Evolutionary conservation across 2,329 filamentous ascomycete species (phyloP).

Genomic region (Diplodia intermedia): DNA sequence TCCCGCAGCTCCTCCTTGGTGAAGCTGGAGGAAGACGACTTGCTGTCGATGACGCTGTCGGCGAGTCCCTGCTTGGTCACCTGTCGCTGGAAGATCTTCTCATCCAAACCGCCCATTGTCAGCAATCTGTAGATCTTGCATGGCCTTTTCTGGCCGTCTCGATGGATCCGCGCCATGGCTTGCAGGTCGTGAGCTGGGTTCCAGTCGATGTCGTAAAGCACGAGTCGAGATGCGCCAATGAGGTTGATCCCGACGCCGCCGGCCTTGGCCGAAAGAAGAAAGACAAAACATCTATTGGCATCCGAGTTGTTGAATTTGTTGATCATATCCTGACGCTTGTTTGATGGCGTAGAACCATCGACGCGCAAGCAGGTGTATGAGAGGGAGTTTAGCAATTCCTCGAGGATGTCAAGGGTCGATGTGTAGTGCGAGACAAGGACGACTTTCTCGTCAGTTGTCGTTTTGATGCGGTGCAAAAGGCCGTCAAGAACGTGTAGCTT

Average conservation of each 20-base stretch:
- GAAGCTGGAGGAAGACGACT: constrained; percentile 66
- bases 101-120: constrained; percentile 72
- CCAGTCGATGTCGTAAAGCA: constrained; percentile 79
- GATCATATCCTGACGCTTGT: constrained; percentile 71
- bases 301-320: constrained; percentile 71
- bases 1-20: constrained; percentile 70
- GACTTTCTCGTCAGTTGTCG: constrained; percentile 71
- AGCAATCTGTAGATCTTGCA: constrained; percentile 74
- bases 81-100: constrained; percentile 78
- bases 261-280: constrained; percentile 75
- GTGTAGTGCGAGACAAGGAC: constrained; percentile 81
- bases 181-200: constrained; percentile 76
- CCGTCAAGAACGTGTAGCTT: constrained; percentile 73
- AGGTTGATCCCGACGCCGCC: constrained; percentile 74
- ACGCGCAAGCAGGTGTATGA: constrained; percentile 70
- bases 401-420: constrained; percentile 72
- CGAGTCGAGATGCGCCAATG: constrained; percentile 71
- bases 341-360: constrained; percentile 69
- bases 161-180: constrained; percentile 76
- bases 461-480: constrained; percentile 66
- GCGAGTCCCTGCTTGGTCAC: constrained; percentile 74
- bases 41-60: constrained; percentile 74
- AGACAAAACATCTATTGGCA: constrained; percentile 66
- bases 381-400: constrained; percentile 65
- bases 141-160: constrained; percentile 72